These are phyloP conservation scores for Russula olivacea DNA, from an alignment of 768 basidiomycete genomes.

Conservation along the genomic window DNA sequence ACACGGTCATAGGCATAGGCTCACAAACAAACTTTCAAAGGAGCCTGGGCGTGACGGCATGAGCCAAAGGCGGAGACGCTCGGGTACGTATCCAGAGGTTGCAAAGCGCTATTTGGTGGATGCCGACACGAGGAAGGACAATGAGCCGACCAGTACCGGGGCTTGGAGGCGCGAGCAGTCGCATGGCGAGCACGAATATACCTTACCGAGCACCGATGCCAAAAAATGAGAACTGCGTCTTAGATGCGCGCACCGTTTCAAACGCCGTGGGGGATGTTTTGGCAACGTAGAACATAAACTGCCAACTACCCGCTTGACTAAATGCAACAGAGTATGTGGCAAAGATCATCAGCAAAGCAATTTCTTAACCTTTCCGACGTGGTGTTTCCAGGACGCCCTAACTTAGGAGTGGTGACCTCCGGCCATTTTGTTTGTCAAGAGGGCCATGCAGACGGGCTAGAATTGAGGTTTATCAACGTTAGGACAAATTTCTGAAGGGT, in stretches of 20 bases:
- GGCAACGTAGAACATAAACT: no score
- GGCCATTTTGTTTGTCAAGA: neutral
- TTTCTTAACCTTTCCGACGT: neutral
- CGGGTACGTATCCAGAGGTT: neutral
- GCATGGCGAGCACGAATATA: neutral
- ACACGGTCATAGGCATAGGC: neutral
- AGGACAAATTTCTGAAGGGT: neutral
- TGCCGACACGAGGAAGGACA: neutral
- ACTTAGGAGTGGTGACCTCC: neutral
- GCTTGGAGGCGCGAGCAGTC: no score
- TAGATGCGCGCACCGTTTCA: conserved; percentile 27
- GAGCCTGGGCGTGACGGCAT: no score
- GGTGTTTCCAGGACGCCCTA: neutral
- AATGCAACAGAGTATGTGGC: neutral
- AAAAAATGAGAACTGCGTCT: conserved; percentile 40
- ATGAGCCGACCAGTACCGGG: neutral
- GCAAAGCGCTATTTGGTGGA: neutral
- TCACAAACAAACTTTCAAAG: no score
- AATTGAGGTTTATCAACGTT: neutral
- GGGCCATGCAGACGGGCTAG: neutral
- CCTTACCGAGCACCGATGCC: neutral
- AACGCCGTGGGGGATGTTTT: neutral
- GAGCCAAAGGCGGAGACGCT: no score
- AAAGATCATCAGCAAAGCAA: neutral
- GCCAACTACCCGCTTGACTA: neutral